Base-by-base conservation (phyloP, 805 yeast species). In the Metschnikowia sp. region DNA sequence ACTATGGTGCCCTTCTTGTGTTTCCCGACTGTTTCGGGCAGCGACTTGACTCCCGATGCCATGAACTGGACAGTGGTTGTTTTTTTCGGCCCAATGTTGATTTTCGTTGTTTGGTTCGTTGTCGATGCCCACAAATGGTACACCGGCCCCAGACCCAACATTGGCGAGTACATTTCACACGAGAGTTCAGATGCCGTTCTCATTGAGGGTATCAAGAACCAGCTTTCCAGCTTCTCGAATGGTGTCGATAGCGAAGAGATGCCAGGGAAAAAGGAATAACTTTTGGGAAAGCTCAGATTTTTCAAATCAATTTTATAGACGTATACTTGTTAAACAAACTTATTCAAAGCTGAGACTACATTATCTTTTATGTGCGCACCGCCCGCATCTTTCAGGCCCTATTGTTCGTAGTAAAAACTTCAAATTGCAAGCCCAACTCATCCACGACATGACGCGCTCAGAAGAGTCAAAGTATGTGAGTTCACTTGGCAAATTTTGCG, bases 41-140 rank as follows among this genome's bases (percentile, higher is more conserved):
- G 46, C 22, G 57, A 70, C 52, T 63, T 72, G 57, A 71, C 66
- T 46, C 65, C 62, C 49, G 72, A 65, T 12, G 36, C n/a, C 10
- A 81, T 81, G 86, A 83, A 82, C 64, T 83, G 86, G 85, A 83
- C 88, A 1, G 73, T 66, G 15, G 60, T 56, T 11, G 63, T 83
- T 8, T 81, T 73, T 63, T 80, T 78, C 58, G 86, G 83, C 2
- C 79, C 85, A 10, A 68, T 82, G 78, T 50, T 78, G 18, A 42
- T 81, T 19, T 76, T 78, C n/a, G 56, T 72, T 26, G 47, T 70
- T 3, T 83, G 83, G 79, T 83, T 61, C 54, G 59, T 66, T 34
- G 64, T 75, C 10, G 77, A 74, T 51, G 88, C 85, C 18, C 79
- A 70, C 57, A 81, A 76, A 53, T 76, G 81, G 76, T 83, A 79